A percentile compares a stretch with the other conserved stretches of the same genome.
phyloP scores from a whole-genome alignment of 805 yeast species.

The Candida lessepsii region DNA sequence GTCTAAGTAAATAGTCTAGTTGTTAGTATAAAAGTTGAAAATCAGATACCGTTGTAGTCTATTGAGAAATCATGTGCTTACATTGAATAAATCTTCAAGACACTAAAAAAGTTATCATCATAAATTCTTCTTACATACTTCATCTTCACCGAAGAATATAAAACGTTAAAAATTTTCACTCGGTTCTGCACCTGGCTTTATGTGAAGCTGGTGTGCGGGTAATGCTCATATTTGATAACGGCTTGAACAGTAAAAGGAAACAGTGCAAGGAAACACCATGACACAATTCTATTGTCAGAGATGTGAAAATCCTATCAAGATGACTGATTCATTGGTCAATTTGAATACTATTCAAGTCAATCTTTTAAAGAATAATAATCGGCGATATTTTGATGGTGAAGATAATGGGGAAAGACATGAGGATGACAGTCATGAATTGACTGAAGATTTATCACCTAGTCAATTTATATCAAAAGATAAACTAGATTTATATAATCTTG shows the following conservation, averaged over 20 bases:
- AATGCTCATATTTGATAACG: neutral
- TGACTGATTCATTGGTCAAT: constrained; percentile 55
- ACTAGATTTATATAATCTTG: constrained; percentile 34
- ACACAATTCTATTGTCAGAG: constrained; percentile 48
- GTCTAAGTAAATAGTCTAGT: neutral
- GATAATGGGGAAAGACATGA: constrained; percentile 12
- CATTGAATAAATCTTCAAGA: constrained; percentile 37
- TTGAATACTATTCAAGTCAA: constrained; percentile 55
- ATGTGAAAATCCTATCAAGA: constrained; percentile 56
- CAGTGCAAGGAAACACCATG: no score
- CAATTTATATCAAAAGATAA: constrained; percentile 41
- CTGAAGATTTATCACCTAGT: constrained; percentile 25
- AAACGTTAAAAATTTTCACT: constrained; percentile 2
- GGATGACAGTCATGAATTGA: constrained; percentile 4
- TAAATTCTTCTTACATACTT: constrained; percentile 8
- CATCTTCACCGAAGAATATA: neutral
- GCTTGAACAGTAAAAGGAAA: neutral
- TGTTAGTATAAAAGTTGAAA: constrained; percentile 12
- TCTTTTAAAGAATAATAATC: constrained; percentile 42
- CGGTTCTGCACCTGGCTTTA: no score
- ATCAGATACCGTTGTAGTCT: constrained; percentile 99
- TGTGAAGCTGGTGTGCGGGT: constrained; percentile 7
- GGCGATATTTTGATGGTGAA: constrained; percentile 10
- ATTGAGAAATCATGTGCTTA: constrained; percentile 74
- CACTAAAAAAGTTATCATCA: constrained; percentile 20